Evolutionary conservation across 139 green algal genomes (phyloP).

Genomic region (Haematococcus sp.): DNA sequence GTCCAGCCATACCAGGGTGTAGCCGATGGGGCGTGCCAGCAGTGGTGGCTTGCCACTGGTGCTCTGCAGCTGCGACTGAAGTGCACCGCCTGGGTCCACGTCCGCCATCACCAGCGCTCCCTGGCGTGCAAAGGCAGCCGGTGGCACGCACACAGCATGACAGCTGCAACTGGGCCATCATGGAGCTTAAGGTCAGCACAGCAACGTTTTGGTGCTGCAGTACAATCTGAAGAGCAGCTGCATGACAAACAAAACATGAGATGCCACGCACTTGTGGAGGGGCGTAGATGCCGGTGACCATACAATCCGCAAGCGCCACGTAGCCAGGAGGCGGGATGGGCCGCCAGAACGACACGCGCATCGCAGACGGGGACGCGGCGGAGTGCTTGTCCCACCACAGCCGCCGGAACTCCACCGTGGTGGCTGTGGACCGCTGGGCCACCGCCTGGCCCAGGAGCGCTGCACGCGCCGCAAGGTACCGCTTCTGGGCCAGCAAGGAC

Average conservation of each 20-base stretch:
- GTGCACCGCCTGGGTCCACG: conserved; percentile 26
- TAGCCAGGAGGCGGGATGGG: conserved; percentile 72
- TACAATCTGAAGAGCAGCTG: too few species aligned
- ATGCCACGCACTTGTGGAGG: conserved; percentile 37
- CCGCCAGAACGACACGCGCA: conserved; percentile 44
- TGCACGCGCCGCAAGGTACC: conserved; percentile 9
- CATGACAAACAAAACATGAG: too few species aligned
- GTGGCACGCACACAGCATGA: not conserved
- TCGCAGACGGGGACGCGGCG: not conserved
- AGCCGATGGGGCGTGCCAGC: conserved; percentile 44
- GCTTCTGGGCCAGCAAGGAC: conserved; percentile 27
- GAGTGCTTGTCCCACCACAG: conserved; percentile 74
- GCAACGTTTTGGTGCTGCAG: too few species aligned
- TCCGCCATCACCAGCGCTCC: conserved; percentile 54
- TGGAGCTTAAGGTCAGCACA: not conserved
- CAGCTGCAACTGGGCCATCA: too few species aligned
- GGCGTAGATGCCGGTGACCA: conserved; percentile 51
- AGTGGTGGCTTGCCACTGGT: conserved; percentile 15
- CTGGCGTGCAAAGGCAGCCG: conserved; percentile 11
- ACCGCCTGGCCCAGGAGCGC: not conserved
- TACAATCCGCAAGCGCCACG: conserved; percentile 63
- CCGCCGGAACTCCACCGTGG: conserved; percentile 60
- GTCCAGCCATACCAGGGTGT: conserved; percentile 41
- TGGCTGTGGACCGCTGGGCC: conserved; percentile 8
- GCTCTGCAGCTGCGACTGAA: conserved; percentile 7